Evolutionary conservation across 139 green algal species (phyloP), one percentile per base, ranked within the genome.

Genomic region (Chlamydomonas sp.): DNA sequence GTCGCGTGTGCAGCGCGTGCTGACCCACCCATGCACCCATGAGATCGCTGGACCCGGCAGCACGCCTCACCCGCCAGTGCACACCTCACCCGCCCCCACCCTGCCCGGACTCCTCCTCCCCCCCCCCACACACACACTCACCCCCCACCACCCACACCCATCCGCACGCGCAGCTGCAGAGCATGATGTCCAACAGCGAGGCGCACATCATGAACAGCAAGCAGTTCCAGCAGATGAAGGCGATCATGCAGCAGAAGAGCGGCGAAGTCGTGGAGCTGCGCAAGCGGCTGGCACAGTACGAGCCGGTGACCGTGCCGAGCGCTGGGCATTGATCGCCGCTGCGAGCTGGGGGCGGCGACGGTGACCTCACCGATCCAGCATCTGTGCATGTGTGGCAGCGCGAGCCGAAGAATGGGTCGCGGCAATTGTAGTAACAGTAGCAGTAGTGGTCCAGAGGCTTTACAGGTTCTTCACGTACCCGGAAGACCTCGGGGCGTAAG

Each of bases 211-310:
- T 76, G 57, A 71, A 84, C 13, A 73, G 48, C 35, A 80, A 77
- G 57, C 79, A 85, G 70, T 83, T 80, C 63, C 72, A 80, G 76
- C 76, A 84, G 73, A 81, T 88, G 79, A 71, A 74, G 62, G 29
- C 74, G 58, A 70, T 88, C 60, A 85, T 88, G 82, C 82, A 85
- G 62, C 39, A 71, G 47, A 71, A 71, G 65, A 62, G 38, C 20
- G 16, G 3, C 3, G 62, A 69, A 28, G 59, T 77, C 49, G 58
- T 79, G 10, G 47, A 70, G 34, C 73, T 87, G 63, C 75, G 81
- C 29, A 79, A 78, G 73, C 49, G 54, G 35, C 65, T 87, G 63
- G 73, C 68, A 1, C 76, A 77, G 72, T 84, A 84, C 50, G 74
- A 84, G 73, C 75, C 81, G 3, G 68, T 83, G 10, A 58, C 38